Base-by-base conservation (phyloP, 305 asterid genomes). In the Fraxinus ornus region DNA sequence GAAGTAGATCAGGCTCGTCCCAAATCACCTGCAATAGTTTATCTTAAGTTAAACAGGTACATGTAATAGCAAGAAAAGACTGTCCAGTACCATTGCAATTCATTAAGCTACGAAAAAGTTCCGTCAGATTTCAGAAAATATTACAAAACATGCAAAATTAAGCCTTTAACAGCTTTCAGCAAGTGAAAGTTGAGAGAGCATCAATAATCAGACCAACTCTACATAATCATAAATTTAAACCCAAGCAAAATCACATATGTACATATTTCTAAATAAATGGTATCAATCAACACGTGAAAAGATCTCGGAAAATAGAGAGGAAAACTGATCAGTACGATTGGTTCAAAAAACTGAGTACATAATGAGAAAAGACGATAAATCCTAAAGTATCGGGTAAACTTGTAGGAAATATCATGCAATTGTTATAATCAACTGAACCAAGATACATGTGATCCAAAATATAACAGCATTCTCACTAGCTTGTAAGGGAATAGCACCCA, bases 1-100 rank as follows among this genome's bases (percentile, higher is more conserved):
- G 97, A 6, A 95, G 97, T 79, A 92, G 88, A 84, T 93, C 98
- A 3, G 98, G 98, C 88, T 94, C 98, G 74, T 95, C 98, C 98
- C 98, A 95, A 0, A 87, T 87, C 62, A 95, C 98, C 98, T 95
- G 89, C 81, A 91, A 60, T 21, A 70, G 75, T 84, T 76, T 47
- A 78, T n/a, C 62, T 26, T 12, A 19, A 39, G 26, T 72, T 28
- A 72, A 21, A 17, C 17, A 8, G 1, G 49, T 17, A 70, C 26
- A 7, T n/a, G 24, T 22, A 2, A 62, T 22, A 22, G 26, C 71
- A 62, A 62, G 71, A 22, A 62, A 62, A 21, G 17, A 62, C 71
- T 6, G 32, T 62, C 32, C 13, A 62, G 26, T 62, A 22, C 33
- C 9, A 7, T 8, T 62, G 33, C 15, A 62, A 62, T 62, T 62